Percentiles rank a stretch among this genome's conserved stretches.
phyloP scores from a whole-genome alignment of 805 yeast genomes.

The Citeromyces matritensis region DNA sequence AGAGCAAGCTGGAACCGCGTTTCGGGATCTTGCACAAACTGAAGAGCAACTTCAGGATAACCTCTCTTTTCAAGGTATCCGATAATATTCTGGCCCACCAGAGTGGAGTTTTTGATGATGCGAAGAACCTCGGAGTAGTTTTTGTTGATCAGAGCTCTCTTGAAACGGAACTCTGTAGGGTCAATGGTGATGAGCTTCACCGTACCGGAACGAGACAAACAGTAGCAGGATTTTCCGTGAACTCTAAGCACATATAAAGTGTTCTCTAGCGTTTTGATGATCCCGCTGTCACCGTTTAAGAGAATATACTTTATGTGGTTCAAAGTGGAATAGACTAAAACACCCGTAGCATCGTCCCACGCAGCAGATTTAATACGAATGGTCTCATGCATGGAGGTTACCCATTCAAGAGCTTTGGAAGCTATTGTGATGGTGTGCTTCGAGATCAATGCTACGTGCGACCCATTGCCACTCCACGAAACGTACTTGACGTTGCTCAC shows the following conservation, averaged over 20 bases:
- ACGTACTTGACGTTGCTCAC: constrained; percentile 78
- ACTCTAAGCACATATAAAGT: constrained; percentile 74
- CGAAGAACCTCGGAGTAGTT: constrained; percentile 87
- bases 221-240: constrained; percentile 54
- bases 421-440: constrained; percentile 91
- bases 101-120: constrained; percentile 72
- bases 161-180: constrained; percentile 95
- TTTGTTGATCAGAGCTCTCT: constrained; percentile 78
- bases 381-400: constrained; percentile 87
- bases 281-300: constrained; percentile 90
- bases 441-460: constrained; percentile 73
- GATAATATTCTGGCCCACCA: constrained; percentile 95
- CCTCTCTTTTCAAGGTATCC: constrained; percentile 92
- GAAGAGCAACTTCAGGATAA: constrained; percentile 93
- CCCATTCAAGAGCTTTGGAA: constrained; percentile 56
- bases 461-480: constrained; percentile 79
- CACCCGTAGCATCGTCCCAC: constrained; percentile 83
- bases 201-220: constrained; percentile 75
- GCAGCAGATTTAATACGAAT: constrained; percentile 93
- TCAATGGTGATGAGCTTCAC: constrained; percentile 72
- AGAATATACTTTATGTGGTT: constrained; percentile 91
- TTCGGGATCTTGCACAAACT: constrained; percentile 92
- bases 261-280: constrained; percentile 80
- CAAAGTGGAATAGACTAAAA: constrained; percentile 82
- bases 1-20: constrained; percentile 91